A percentile compares a stretch with the other conserved stretches of the same genome.
These are phyloP conservation scores for Simplicillium sp. DNA, from an alignment of 2,329 filamentous ascomycete species.

Conservation along the genomic window DNA sequence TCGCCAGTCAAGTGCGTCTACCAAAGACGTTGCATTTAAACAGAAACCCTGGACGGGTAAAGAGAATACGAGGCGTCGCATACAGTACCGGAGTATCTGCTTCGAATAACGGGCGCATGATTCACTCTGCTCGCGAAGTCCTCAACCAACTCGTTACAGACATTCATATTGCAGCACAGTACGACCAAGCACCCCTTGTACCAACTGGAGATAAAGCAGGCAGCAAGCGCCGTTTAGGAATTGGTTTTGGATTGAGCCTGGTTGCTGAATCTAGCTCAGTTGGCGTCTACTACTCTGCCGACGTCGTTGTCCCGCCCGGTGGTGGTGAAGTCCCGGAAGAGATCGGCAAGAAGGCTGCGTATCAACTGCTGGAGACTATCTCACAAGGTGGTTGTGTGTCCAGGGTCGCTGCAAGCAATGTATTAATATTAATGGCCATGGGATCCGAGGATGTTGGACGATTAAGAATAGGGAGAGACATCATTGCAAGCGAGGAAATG, in stretches of 20 bases:
- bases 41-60: conserved; percentile 73
- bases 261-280: conserved; percentile 83
- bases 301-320: conserved; percentile 63
- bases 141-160: conserved; percentile 80
- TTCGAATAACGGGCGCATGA: conserved; percentile 92
- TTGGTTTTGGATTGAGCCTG: conserved; percentile 84
- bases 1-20: conserved; percentile 84
- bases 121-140: conserved; percentile 77
- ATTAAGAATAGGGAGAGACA: conserved; percentile 68
- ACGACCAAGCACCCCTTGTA: conserved; percentile 56
- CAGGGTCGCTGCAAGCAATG: conserved; percentile 58
- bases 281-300: conserved; percentile 80
- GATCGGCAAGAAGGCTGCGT: conserved; percentile 78
- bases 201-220: conserved; percentile 42
- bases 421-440: conserved; percentile 94
- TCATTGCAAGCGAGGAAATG: conserved; percentile 72
- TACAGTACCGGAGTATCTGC: conserved; percentile 89
- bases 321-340: conserved; percentile 86
- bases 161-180: conserved; percentile 79
- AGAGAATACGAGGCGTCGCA: conserved; percentile 83
- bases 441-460: conserved; percentile 91
- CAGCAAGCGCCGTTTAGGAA: conserved; percentile 59
- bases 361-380: conserved; percentile 78
- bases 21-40: conserved; percentile 89
- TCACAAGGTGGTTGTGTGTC: conserved; percentile 75